These are phyloP conservation scores for Nymphaea colorata DNA, from an alignment of 164 flowering plant species.

Conservation along the genomic window DNA sequence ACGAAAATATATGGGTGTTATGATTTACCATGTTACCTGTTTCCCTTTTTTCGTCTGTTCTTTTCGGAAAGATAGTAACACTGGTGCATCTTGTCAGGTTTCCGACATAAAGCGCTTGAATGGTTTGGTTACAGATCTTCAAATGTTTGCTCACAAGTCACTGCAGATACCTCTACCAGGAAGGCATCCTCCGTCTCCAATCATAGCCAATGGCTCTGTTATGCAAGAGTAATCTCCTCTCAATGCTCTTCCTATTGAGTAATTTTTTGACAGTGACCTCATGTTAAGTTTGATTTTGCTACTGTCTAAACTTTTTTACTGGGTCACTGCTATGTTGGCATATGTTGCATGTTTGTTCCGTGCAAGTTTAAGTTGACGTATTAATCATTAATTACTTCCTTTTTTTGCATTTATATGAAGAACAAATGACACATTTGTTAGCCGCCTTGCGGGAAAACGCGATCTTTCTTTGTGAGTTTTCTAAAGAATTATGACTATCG, in stretches of 20 bases:
- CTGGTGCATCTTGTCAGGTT: constrained; percentile 30
- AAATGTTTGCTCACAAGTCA: constrained; percentile 87
- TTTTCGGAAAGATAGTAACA: no score
- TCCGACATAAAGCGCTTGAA: constrained; percentile 81
- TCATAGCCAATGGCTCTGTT: constrained; percentile 31
- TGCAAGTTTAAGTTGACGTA: background rate
- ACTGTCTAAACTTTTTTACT: background rate
- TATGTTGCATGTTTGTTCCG: background rate
- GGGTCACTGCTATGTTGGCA: background rate
- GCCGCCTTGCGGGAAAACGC: background rate
- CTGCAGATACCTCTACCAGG: constrained; percentile 73
- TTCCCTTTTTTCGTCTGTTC: no score
- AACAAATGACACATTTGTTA: no score
- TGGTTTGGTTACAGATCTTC: constrained; percentile 78
- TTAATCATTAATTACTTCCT: background rate
- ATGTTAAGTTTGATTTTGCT: background rate
- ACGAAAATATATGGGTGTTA: no score
- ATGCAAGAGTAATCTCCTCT: constrained; percentile 33
- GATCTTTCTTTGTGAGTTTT: background rate
- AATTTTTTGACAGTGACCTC: background rate
- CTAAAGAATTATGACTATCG: no score
- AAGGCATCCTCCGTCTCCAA: constrained; percentile 77
- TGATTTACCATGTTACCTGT: no score
- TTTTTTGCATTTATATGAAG: background rate
- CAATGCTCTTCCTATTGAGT: background rate